Evolutionary conservation across 2,329 filamentous ascomycete genomes (phyloP).

Genomic region (Myriosclerotinia duriaeana): DNA sequence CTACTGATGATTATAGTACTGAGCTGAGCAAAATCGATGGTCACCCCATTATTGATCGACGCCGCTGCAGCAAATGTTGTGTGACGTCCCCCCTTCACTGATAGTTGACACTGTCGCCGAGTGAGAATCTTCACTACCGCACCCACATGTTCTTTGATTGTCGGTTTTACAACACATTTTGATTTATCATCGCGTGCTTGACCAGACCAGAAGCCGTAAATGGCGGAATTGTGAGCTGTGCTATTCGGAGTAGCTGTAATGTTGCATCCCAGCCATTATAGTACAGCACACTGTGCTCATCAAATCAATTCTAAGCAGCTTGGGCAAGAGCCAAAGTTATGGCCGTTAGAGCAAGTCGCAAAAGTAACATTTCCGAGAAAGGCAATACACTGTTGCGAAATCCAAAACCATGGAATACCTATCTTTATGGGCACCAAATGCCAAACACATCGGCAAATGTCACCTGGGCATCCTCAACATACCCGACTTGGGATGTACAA

Average conservation of each 20-base stretch:
- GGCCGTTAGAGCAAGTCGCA: neutral
- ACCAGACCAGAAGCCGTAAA: neutral
- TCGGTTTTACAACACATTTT: neutral
- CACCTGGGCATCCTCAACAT: neutral
- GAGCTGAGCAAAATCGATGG: neutral
- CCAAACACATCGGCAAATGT: neutral
- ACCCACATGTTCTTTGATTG: neutral
- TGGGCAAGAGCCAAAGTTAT: too few species aligned
- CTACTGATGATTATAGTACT: neutral
- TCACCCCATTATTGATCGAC: neutral
- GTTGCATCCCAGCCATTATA: neutral
- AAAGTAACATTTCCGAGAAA: neutral
- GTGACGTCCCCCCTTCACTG: neutral
- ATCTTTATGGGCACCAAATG: neutral
- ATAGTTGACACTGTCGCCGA: neutral
- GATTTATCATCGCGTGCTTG: constrained; percentile 7
- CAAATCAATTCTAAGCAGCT: neutral
- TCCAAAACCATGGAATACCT: neutral
- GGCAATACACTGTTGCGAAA: neutral
- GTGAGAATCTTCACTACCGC: neutral
- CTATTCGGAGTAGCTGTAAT: neutral
- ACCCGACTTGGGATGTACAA: too few species aligned
- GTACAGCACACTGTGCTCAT: neutral
- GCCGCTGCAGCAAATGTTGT: neutral
- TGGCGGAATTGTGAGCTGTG: neutral